Evolutionary conservation across 1,284 basidiomycete species (phyloP).

Genomic region (Rhodotorula sp.): DNA sequence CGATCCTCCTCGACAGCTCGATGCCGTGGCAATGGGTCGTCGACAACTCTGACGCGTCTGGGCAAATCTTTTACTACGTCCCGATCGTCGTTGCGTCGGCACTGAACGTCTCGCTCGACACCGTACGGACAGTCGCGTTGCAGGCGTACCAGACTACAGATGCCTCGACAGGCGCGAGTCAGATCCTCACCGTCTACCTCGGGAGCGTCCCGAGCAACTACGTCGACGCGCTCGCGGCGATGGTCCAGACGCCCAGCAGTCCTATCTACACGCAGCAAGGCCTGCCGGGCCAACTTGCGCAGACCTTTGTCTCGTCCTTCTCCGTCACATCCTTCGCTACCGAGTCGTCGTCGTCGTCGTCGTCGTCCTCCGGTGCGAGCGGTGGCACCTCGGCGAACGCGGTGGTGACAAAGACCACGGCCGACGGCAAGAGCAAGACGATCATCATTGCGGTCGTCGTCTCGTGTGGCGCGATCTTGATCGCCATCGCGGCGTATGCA

Average conservation of each 20-base stretch:
- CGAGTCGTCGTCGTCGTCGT: slow-evolving; percentile 1
- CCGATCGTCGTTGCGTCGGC: slow-evolving; percentile 37
- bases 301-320: slow-evolving; percentile 37
- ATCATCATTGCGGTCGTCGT: slow-evolving; percentile 43
- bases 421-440: slow-evolving; percentile 28
- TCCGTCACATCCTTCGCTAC: slow-evolving; percentile 33
- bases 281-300: slow-evolving; percentile 36
- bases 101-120: slow-evolving; percentile 25
- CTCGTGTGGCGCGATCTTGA: slow-evolving; percentile 31
- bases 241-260: slow-evolving; percentile 34
- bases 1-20: slow-evolving; percentile 39
- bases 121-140: slow-evolving; percentile 37
- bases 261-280: slow-evolving; percentile 35
- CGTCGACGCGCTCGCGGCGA: slow-evolving; percentile 38
- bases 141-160: slow-evolving; percentile 40
- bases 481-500: slow-evolving; percentile 35
- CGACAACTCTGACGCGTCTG: slow-evolving; percentile 41
- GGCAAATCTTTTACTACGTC: slow-evolving; percentile 43
- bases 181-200: slow-evolving; percentile 41
- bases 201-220: slow-evolving; percentile 32
- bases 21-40: slow-evolving; percentile 43
- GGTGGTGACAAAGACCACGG: background rate
- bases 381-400: background rate
- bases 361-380: background rate
- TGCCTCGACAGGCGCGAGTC: slow-evolving; percentile 13